Evolutionary conservation across 345 rosid species (phyloP).

Genomic region (Eucalyptus tenuipes): DNA sequence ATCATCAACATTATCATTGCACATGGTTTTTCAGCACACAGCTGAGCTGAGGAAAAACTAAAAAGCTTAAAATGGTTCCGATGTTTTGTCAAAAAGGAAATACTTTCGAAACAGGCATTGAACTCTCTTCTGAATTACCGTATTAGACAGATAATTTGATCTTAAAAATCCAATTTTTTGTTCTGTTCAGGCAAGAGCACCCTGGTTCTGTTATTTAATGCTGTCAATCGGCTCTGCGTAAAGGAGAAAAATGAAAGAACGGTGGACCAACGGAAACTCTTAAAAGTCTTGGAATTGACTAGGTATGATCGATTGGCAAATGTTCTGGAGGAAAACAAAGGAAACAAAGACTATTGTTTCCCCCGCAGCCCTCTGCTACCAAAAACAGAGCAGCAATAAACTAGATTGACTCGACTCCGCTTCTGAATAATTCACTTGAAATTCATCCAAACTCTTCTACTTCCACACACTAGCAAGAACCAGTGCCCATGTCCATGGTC

Average conservation of each 20-base stretch:
- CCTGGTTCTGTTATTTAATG: rapidly evolving
- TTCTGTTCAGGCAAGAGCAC: background rate
- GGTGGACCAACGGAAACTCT: background rate
- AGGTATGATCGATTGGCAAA: background rate
- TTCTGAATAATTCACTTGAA: rapidly evolving
- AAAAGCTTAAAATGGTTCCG: background rate
- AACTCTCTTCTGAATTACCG: background rate
- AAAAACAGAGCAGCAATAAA: background rate
- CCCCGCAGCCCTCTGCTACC: background rate
- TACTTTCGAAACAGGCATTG: background rate
- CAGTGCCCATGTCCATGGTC: background rate
- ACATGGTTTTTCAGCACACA: rapidly evolving
- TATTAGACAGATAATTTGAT: background rate
- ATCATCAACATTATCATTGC: background rate
- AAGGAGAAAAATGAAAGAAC: background rate
- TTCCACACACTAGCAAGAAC: background rate
- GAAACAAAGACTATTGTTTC: background rate
- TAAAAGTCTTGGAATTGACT: background rate
- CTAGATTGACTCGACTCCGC: background rate
- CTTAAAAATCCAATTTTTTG: background rate
- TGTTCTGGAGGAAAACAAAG: background rate
- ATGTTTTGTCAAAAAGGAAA: background rate
- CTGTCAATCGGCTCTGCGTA: background rate
- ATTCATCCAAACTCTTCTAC: background rate
- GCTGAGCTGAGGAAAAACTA: background rate